phyloP scores from a whole-genome alignment of 257 asterid genomes.

The Plantago major region DNA sequence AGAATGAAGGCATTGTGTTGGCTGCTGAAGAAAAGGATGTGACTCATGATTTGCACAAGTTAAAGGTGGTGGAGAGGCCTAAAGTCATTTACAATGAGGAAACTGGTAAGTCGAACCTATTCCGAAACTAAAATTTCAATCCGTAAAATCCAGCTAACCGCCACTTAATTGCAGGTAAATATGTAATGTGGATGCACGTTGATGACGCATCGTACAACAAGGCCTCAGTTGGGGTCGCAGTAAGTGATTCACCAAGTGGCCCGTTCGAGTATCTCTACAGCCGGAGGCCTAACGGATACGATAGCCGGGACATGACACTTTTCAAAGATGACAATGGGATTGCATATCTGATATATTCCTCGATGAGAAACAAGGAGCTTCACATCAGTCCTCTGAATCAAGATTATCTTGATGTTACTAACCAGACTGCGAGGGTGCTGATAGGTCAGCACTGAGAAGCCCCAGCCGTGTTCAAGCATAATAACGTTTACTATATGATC shows the following conservation, averaged over 20 bases:
- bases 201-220: constrained; percentile 52
- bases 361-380: constrained; percentile 54
- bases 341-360: constrained; percentile 56
- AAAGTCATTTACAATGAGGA: constrained; percentile 58
- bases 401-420: constrained; percentile 38
- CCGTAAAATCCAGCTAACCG: too few species aligned
- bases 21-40: constrained; percentile 32
- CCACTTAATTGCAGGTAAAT: constrained; percentile 18
- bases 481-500: constrained; percentile 53
- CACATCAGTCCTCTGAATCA: constrained; percentile 42
- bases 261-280: constrained; percentile 50
- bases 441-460: constrained; percentile 71
- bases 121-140: neutral
- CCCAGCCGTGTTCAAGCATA: constrained; percentile 64
- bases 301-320: constrained; percentile 65
- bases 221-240: constrained; percentile 64
- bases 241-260: constrained; percentile 49
- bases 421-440: constrained; percentile 30
- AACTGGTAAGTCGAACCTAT: constrained; percentile 11
- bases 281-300: constrained; percentile 61
- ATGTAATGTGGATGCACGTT: constrained; percentile 78
- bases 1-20: constrained; percentile 55
- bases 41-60: constrained; percentile 49
- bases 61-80: constrained; percentile 68
- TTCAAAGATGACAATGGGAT: constrained; percentile 56